phyloP scores from a whole-genome alignment of 1,139 yeast species.

The Yamadazyma conglobata region DNA sequence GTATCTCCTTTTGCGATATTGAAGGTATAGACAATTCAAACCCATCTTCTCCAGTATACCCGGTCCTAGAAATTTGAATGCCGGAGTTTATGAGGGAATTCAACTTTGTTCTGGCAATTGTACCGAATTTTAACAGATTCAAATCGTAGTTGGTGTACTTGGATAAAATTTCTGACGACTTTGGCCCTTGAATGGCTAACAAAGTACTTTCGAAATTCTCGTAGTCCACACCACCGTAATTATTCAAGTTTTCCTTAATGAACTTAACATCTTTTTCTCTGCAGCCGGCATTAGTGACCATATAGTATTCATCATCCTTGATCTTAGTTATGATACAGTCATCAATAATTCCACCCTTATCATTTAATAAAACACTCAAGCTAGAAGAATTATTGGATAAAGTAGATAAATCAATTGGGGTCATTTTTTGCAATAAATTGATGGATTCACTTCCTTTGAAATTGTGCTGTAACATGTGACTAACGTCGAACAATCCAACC shows the following conservation, averaged over 20 bases:
- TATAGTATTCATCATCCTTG: slow-evolving; percentile 69
- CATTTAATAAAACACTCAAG: slow-evolving; percentile 73
- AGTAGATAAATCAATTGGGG: slow-evolving; percentile 74
- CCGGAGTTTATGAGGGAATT: slow-evolving; percentile 38
- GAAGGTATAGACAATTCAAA: slow-evolving; percentile 84
- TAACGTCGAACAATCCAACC: slow-evolving; percentile 92
- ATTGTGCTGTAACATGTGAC: slow-evolving; percentile 93
- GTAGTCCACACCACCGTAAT: slow-evolving; percentile 52
- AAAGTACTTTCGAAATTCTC: slow-evolving; percentile 69
- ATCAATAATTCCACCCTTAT: slow-evolving; percentile 81
- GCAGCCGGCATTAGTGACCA: slow-evolving; percentile 98
- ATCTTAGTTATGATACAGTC: slow-evolving; percentile 90
- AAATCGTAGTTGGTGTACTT: slow-evolving; percentile 61
- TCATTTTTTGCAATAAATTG: slow-evolving; percentile 69
- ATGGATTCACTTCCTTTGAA: slow-evolving; percentile 66
- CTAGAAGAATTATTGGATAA: slow-evolving; percentile 63
- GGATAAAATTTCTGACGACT: slow-evolving; percentile 63
- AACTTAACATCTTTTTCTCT: slow-evolving; percentile 74
- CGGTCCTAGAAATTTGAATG: slow-evolving; percentile 84
- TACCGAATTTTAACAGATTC: slow-evolving; percentile 68
- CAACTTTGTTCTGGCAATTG: slow-evolving; percentile 44
- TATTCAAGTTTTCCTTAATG: slow-evolving; percentile 48
- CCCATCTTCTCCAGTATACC: slow-evolving; percentile 98
- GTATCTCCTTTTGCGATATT: slow-evolving; percentile 36
- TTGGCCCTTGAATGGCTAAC: slow-evolving; percentile 91